Conservation (phyloP, 345 rosid species). For the Euphorbia lathyris region DNA sequence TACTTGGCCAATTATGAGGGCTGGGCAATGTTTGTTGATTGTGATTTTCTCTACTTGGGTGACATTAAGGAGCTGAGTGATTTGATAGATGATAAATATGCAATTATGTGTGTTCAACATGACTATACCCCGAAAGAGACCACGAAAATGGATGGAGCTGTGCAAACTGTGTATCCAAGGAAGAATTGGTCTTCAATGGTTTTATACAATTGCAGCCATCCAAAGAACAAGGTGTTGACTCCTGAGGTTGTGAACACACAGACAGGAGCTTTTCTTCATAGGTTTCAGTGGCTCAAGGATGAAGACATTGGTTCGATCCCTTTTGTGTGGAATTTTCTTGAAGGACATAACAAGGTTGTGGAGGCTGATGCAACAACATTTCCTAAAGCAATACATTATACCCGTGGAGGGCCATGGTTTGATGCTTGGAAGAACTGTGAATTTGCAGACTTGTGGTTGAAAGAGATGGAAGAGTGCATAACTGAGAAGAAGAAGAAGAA, state of each 20-base stretch:
- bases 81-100: conserved; percentile 79
- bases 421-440: conserved; percentile 93
- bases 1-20: conserved; percentile 69
- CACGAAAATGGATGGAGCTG: conserved; percentile 95
- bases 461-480: conserved; percentile 59
- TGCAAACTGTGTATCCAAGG: conserved; percentile 89
- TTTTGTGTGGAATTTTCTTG: conserved; percentile 90
- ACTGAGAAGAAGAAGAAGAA: conserved; percentile 17
- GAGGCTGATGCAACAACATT: conserved; percentile 53
- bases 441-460: conserved; percentile 86
- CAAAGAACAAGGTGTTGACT: conserved; percentile 66
- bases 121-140: conserved; percentile 88
- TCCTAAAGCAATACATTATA: conserved; percentile 87
- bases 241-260: conserved; percentile 72
- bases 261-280: conserved; percentile 83
- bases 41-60: conserved; percentile 82
- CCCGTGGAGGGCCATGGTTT: conserved; percentile 98
- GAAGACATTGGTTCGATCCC: conserved; percentile 84
- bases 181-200: conserved; percentile 99
- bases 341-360: conserved; percentile 80
- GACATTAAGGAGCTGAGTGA: conserved; percentile 79
- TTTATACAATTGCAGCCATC: conserved; percentile 86
- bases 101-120: conserved; percentile 93
- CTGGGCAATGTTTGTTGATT: conserved; percentile 98
- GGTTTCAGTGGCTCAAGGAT: conserved; percentile 97